Evolutionary conservation across 768 basidiomycete genomes (phyloP).

Genomic region (Kwoniella shandongensis): DNA sequence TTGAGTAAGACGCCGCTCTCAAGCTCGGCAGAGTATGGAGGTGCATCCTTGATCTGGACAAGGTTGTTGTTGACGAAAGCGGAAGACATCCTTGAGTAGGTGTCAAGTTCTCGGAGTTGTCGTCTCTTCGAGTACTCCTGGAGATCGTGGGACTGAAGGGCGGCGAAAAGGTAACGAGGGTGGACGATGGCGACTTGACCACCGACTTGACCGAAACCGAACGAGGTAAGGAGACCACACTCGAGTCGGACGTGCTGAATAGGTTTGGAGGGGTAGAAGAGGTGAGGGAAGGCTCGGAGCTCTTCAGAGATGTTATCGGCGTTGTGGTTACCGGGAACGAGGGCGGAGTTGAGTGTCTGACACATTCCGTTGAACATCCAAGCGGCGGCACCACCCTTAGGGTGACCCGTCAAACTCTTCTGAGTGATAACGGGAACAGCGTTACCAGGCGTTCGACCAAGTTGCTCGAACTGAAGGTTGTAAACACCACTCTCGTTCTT

Average conservation of each 20-base stretch:
- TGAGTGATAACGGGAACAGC: slow-evolving; percentile 97
- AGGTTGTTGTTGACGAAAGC: slow-evolving; percentile 93
- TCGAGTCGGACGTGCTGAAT: slow-evolving; percentile 88
- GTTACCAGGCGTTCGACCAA: slow-evolving; percentile 87
- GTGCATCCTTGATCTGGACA: slow-evolving; percentile 90
- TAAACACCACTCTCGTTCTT: slow-evolving; percentile 97
- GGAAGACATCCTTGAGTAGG: slow-evolving; percentile 66
- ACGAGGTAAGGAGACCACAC: slow-evolving; percentile 54
- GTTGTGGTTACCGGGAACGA: slow-evolving; percentile 95
- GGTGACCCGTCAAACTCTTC: slow-evolving; percentile 94
- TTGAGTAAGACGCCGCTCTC: slow-evolving; percentile 86
- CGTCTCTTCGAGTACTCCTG: slow-evolving; percentile 66
- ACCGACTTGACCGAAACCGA: slow-evolving; percentile 96
- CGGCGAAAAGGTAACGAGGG: slow-evolving; percentile 85
- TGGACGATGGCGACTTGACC: slow-evolving; percentile 85
- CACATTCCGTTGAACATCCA: slow-evolving; percentile 94
- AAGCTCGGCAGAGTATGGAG: slow-evolving; percentile 81
- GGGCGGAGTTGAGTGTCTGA: slow-evolving; percentile 77
- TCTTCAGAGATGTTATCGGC: slow-evolving; percentile 74
- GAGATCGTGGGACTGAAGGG: slow-evolving; percentile 74
- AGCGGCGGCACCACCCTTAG: slow-evolving; percentile 98
- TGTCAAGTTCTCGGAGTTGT: slow-evolving; percentile 62
- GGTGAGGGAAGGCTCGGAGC: slow-evolving; percentile 81
- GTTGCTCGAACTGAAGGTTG: slow-evolving; percentile 88
- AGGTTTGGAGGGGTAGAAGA: slow-evolving; percentile 96